Conservation (phyloP, 345 rosid species). For the Salix udensis region DNA sequence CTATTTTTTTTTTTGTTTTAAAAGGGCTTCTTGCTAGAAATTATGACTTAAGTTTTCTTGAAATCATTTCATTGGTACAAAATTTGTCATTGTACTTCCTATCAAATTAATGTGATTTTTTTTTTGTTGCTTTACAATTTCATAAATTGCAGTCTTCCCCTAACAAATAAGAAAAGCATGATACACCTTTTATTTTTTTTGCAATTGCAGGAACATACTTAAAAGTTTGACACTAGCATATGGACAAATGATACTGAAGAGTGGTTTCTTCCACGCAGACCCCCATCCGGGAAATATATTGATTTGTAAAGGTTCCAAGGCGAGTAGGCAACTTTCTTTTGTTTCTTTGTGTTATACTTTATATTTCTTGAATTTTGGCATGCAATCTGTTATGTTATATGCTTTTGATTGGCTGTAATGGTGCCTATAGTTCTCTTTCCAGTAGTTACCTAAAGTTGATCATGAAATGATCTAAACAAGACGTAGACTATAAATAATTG, state of each 20-base stretch:
- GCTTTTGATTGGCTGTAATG: not conserved
- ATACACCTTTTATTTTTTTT: constrained; percentile 11
- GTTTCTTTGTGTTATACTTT: not conserved
- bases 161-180: not conserved
- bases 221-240: constrained; percentile 75
- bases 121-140: not conserved
- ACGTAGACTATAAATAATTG: not conserved
- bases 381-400: not conserved
- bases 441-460: not conserved
- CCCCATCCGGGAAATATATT: constrained; percentile 96
- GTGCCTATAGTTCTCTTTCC: not conserved
- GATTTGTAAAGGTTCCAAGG: constrained; percentile 89
- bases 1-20: not conserved
- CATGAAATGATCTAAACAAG: not conserved
- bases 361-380: not conserved
- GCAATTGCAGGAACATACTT: constrained; percentile 66
- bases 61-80: not conserved
- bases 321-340: constrained; percentile 32
- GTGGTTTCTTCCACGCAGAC: constrained; percentile 96
- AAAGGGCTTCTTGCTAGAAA: not conserved
- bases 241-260: constrained; percentile 95
- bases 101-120: not conserved
- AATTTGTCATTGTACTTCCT: not conserved
- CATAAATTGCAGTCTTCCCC: not conserved
- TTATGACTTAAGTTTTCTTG: constrained; percentile 2